phyloP scores from a whole-genome alignment of 257 asterid genomes.

The Osmanthus fragrans region DNA sequence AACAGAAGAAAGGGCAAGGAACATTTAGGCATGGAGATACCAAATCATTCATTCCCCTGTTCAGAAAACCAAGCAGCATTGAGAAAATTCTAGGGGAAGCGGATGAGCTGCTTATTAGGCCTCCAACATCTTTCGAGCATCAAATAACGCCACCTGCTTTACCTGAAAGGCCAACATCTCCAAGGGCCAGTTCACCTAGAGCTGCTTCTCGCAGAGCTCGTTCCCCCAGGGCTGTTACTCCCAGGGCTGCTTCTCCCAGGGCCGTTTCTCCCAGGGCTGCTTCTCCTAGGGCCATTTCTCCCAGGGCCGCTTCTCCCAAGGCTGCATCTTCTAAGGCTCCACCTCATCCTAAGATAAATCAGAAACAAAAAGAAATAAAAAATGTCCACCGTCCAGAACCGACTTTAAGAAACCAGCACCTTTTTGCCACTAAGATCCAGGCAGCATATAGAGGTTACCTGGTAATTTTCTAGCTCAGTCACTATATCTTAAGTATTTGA shows the following conservation, averaged over 20 bases:
- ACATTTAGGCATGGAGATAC: conserved; percentile 56
- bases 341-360: conserved; percentile 30
- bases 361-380: conserved; percentile 41
- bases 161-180: conserved; percentile 44
- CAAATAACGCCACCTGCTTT: conserved; percentile 51
- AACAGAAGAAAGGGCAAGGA: conserved; percentile 79
- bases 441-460: conserved; percentile 80
- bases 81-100: conserved; percentile 93
- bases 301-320: conserved; percentile 38
- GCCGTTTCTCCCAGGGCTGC: conserved; percentile 32
- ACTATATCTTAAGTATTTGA: neutral
- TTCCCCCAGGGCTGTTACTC: conserved; percentile 28
- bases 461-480: conserved; percentile 46
- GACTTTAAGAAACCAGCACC: conserved; percentile 49
- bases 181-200: conserved; percentile 47
- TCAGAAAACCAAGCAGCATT: conserved; percentile 92
- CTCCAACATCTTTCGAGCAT: conserved; percentile 42
- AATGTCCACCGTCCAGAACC: conserved; percentile 46
- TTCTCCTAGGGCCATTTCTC: conserved; percentile 35
- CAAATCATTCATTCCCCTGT: conserved; percentile 77
- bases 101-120: conserved; percentile 65
- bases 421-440: conserved; percentile 76
- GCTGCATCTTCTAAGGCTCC: conserved; percentile 25
- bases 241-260: conserved; percentile 37
- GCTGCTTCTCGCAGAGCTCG: conserved; percentile 31